Evolutionary conservation across 495 filamentous ascomycete genomes (phyloP).

Genomic region (Xylaria acuta): DNA sequence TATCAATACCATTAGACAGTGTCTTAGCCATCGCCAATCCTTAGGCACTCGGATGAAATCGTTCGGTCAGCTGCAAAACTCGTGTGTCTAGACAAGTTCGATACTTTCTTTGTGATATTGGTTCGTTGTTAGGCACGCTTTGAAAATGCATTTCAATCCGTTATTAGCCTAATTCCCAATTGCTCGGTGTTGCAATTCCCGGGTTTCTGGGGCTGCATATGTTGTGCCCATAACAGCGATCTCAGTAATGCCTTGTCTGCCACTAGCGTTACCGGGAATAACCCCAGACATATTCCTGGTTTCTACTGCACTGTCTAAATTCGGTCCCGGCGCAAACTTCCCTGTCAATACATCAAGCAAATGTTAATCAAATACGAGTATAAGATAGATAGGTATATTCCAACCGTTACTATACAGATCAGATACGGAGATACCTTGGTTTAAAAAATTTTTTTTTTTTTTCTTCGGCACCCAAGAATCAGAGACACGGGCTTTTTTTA

Average conservation of each 20-base stretch:
- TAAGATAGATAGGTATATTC: not conserved
- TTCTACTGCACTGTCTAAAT: not conserved
- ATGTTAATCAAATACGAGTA: not conserved
- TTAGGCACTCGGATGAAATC: not conserved
- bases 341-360: not conserved
- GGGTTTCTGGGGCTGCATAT: constrained; percentile 8
- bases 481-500: not conserved
- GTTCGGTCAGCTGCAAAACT: not conserved
- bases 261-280: not conserved
- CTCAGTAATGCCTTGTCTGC: not conserved
- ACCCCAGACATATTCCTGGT: not conserved
- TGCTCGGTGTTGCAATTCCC: constrained; percentile 6
- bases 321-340: not conserved
- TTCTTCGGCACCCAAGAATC: not conserved
- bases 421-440: not conserved
- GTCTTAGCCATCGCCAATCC: not conserved
- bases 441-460: too few relatives aligned
- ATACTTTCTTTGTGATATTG: not conserved
- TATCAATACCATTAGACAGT: not conserved
- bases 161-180: constrained; percentile 15
- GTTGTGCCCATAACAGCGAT: constrained; percentile 3
- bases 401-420: not conserved
- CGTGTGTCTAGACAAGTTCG: not conserved
- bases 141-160: not conserved
- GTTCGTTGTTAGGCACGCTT: not conserved